Evolutionary conservation across 2,329 filamentous ascomycete genomes (phyloP).

Genomic region (Exophiala spinifera): DNA sequence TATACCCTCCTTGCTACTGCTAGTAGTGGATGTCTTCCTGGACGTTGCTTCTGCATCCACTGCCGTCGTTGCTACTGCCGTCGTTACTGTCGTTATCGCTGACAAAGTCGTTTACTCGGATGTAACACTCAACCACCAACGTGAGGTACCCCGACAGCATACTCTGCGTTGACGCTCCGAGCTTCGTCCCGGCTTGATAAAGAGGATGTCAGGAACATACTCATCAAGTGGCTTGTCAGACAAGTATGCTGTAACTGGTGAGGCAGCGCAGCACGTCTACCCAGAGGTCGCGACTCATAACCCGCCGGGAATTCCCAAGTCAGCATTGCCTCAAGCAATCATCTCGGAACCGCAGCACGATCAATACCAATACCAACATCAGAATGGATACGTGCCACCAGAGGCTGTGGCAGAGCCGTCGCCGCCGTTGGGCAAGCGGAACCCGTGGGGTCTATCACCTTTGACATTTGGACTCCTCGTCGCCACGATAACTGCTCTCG

Average conservation of each 20-base stretch:
- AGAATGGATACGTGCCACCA: slow-evolving; percentile 1
- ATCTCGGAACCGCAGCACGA: slow-evolving; percentile 63
- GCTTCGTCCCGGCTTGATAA: too few species aligned
- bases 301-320: not conserved
- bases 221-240: not conserved
- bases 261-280: not conserved
- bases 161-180: too few species aligned
- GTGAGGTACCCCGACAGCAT: too few species aligned
- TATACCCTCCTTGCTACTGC: too few species aligned
- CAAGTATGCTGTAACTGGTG: not conserved
- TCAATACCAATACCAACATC: slow-evolving; percentile 9
- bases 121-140: too few species aligned
- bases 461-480: slow-evolving; percentile 18
- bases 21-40: too few species aligned
- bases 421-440: slow-evolving; percentile 1
- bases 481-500: slow-evolving; percentile 17
- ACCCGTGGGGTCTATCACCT: slow-evolving; percentile 22
- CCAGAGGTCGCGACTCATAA: not conserved
- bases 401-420: not conserved
- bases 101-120: too few species aligned
- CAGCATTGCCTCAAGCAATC: not conserved
- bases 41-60: too few species aligned
- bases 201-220: not conserved
- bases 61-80: too few species aligned
- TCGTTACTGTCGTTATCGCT: too few species aligned